These are phyloP conservation scores for Volvox carteri DNA, from an alignment of 163 green algal genomes.

Conservation along the genomic window DNA sequence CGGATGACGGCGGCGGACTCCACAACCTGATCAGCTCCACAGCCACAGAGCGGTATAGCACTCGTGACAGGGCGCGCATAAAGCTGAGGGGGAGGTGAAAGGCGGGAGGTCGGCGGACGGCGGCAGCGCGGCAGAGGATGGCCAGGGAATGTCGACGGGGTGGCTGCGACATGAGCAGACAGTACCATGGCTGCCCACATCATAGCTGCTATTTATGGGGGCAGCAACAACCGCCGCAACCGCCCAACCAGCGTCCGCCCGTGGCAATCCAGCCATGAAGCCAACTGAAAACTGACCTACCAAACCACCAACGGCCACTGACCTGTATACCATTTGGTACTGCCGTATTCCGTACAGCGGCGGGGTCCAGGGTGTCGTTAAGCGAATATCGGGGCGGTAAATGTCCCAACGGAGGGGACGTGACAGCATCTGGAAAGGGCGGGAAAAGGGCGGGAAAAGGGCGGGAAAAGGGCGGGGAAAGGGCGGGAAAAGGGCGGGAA, in stretches of 20 bases:
- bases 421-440: constrained; percentile 11
- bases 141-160: no score
- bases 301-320: not conserved
- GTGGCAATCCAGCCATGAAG: no score
- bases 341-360: not conserved
- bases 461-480: no score
- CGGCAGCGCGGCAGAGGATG: not conserved
- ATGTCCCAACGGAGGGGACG: constrained; percentile 35
- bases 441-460: no score
- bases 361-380: constrained; percentile 17
- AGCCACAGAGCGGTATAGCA: constrained; percentile 5
- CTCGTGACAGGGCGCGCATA: not conserved
- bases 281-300: not conserved
- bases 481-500: no score
- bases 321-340: constrained; percentile 38
- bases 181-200: no score
- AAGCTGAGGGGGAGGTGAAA: not conserved
- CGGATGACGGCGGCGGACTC: no score
- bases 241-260: no score
- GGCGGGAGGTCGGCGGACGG: not conserved
- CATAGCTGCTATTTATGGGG: no score
- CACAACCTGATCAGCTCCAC: constrained; percentile 34
- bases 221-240: no score
- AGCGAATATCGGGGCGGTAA: constrained; percentile 3
- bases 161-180: no score